Base-by-base conservation (phyloP, 495 filamentous ascomycete species). In the Penicillium pulvis region DNA sequence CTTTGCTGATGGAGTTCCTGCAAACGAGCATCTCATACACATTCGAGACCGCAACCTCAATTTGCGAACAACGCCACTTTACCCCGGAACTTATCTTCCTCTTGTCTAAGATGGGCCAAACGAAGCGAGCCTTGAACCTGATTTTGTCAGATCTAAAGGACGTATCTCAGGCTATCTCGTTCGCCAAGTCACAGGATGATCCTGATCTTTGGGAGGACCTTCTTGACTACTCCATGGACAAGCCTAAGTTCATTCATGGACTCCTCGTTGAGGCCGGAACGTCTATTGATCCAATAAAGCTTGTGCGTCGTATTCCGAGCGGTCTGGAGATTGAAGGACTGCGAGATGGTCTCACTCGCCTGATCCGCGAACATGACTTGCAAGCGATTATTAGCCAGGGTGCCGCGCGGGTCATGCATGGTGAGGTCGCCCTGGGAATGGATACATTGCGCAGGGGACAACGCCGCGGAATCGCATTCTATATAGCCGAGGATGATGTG, bases 171-270 rank as follows among this genome's bases (percentile, higher is more conserved):
- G 94, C 94, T 46, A 98, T 98, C 60, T 82, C 88, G 8, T 98
- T 98, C 60, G 92, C 92, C 49, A 96, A 97, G 71, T 87, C 91
- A 47, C 92, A 97, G 69, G 83, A 92, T 57, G 93, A 98, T 58
- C 84, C 85, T 0, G 90, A 93, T 62, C 81, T 98, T 0, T 98
- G 94, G 94, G 88, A 96, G 60, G 94, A 98, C 65, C 81, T 98
- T 10, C 85, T 98, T 20, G 84, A 92, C 57, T 97, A 97, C 75
- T 89, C 85, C 23, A 98, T 98, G 95, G 91, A 96, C 71, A 96
- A 96, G 62, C 94, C 94, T 0, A 83, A 83, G 14, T 98, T 98
- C 75, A 97, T 98, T 56, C 87, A 91, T 17, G 95, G 90, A 3
- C 77, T 98, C 8, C 83, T 98, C 2, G 91, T 97, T 60, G 91